A percentile compares a stretch with the other conserved stretches of the same genome.
Conservation (phyloP, 2,329 filamentous ascomycete species). For the Fusarium concolor region DNA sequence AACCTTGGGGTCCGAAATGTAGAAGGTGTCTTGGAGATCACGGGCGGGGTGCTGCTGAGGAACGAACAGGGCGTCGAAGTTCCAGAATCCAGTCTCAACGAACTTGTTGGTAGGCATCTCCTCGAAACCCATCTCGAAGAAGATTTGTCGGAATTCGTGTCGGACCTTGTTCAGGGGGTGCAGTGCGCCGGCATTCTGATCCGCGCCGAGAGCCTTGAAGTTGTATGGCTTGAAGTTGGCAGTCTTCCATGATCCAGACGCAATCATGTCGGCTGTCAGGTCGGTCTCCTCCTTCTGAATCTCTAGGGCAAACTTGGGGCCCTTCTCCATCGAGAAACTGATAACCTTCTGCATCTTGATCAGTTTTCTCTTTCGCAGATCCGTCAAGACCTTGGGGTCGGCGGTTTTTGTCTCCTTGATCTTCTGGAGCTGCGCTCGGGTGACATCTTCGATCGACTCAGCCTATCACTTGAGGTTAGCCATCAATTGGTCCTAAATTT, state of each 20-base stretch:
- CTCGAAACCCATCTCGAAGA: conserved; percentile 99
- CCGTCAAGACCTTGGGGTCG: conserved; percentile 80
- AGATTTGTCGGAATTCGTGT: conserved; percentile 95
- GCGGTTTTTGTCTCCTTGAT: conserved; percentile 78
- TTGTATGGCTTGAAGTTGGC: conserved; percentile 86
- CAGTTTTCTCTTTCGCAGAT: conserved; percentile 93
- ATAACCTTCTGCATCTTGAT: conserved; percentile 86
- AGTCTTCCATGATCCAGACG: conserved; percentile 89
- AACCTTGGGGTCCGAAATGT: conserved; percentile 87
- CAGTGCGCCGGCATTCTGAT: conserved; percentile 70
- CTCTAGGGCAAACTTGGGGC: conserved; percentile 86
- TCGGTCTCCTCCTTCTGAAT: conserved; percentile 95
- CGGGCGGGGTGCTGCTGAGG: conserved; percentile 96
- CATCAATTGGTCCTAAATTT: not conserved
- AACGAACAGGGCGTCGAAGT: conserved; percentile 96
- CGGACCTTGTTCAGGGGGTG: conserved; percentile 92
- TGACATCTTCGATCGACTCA: conserved; percentile 83
- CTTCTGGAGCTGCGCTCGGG: conserved; percentile 77
- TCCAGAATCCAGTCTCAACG: conserved; percentile 99
- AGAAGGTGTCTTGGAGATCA: conserved; percentile 98
- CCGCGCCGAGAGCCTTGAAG: conserved; percentile 77
- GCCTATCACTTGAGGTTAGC: conserved; percentile 53
- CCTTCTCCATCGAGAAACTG: conserved; percentile 85
- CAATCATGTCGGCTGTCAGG: conserved; percentile 91
- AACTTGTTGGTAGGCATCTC: conserved; percentile 97